A percentile compares a stretch with the other conserved stretches of the same genome.
These are phyloP conservation scores for Podospora bellae-mahoneyi DNA, from an alignment of 495 filamentous ascomycete species.

Conservation along the genomic window DNA sequence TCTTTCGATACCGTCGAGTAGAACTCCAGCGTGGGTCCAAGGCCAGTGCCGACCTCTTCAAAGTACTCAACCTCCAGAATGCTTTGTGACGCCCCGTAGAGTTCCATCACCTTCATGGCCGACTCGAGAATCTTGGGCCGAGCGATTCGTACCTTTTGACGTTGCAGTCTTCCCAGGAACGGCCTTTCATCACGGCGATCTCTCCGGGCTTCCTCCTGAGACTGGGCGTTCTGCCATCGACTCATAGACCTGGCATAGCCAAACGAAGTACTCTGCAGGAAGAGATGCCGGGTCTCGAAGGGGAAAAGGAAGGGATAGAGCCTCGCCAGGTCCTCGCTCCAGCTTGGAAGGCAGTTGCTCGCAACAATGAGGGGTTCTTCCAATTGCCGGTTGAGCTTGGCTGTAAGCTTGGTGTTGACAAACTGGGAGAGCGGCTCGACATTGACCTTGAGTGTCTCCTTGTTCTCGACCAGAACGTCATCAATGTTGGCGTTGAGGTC, in stretches of 20 bases:
- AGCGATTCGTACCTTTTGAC: conserved; percentile 96
- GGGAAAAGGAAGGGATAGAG: conserved; percentile 98
- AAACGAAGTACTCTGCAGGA: conserved; percentile 96
- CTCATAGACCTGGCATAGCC: conserved; percentile 97
- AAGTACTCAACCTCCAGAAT: conserved; percentile 98
- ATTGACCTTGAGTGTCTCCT: conserved; percentile 64
- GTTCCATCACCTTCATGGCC: conserved; percentile 98
- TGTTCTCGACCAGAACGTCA: conserved; percentile 89
- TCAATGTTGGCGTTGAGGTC: conserved; percentile 93
- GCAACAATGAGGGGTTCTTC: conserved; percentile 99
- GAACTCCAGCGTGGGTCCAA: conserved; percentile 96
- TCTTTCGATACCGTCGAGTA: conserved; percentile 98
- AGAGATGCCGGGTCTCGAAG: conserved; percentile 95
- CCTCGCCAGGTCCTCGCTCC: conserved; percentile 96
- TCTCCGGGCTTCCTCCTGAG: conserved; percentile 69
- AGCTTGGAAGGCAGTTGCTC: conserved; percentile 91
- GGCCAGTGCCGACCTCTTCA: conserved; percentile 94
- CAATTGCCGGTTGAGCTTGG: conserved; percentile 95
- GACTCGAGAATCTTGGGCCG: conserved; percentile 90
- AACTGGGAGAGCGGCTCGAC: conserved; percentile 88
- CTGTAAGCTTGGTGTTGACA: conserved; percentile 97
- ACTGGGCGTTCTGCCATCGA: conserved; percentile 91
- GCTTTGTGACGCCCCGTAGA: conserved; percentile 93
- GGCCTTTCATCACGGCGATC: conserved; percentile 86
- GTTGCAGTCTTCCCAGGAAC: conserved; percentile 88